Base-by-base conservation (phyloP, 2,329 filamentous ascomycete species). In the Apiospora saccharicola region DNA sequence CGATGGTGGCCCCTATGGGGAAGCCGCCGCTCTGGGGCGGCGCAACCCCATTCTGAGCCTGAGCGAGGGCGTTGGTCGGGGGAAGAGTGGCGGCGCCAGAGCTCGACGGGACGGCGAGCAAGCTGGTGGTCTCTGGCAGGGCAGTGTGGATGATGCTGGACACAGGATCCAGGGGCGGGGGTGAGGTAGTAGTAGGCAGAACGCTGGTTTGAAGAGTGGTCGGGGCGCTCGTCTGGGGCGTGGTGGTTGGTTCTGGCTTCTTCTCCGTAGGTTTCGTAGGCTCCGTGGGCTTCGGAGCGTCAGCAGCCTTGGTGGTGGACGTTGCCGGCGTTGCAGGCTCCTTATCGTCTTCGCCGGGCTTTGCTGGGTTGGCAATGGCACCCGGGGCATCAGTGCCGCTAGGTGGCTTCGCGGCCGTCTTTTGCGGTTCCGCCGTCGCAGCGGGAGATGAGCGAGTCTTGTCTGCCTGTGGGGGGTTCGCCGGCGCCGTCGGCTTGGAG, bases 1-100 rank as follows among this genome's bases (percentile, higher is more conserved):
- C 79, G 19, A 78, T 78, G 30, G 78, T 79, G 24, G 74, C 76
- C 0, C 75, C 72, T 6, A 72, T 76, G 3, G 79, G 74, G 41
- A 81, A 51, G 37, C 75, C 71, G 14, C 72, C 71, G 14, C 72
- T 73, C 19, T 49, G 43, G 43, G 72, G 71, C 24, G 70, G 68
- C 7, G 74, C 57, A 47, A 16, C 19, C 30, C 26, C 57, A 12
- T 57, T 67, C 67, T 77, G 72, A 1, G 75, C 68, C 61, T 79
- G 77, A 16, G 74, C 74, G 37, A 79, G 53, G 12, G 70, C 67
- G 30, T 75, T 78, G 41, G 53, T 68, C 34, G 67, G 26, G 24
- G 64, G 44, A n/a, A 24, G 70, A 73, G 34, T 47, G 72, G 14
- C 26, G 67, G 30, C 43, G 19, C 64, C 14, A 24, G 67, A 46